Evolutionary conservation across 2,329 filamentous ascomycete species (phyloP).

Genomic region (Colletotrichum horii): DNA sequence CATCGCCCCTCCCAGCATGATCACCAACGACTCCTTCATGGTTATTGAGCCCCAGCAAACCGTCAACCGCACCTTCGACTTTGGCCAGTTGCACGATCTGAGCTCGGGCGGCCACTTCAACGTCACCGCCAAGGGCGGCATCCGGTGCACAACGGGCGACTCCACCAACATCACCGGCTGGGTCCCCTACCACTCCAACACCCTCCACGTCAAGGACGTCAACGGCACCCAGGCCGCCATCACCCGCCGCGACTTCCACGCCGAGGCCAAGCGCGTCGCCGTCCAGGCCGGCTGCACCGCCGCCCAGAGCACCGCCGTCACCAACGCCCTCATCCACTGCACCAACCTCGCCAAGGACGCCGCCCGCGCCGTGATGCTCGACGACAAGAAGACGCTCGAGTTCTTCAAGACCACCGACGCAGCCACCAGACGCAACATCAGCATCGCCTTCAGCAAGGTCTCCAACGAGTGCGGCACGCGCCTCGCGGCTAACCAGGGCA

Average conservation of each 20-base stretch:
- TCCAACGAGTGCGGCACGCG: conserved; percentile 60
- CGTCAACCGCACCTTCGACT: conserved; percentile 54
- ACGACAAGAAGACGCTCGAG: conserved; percentile 50
- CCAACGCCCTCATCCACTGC: conserved; percentile 56
- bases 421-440: conserved; percentile 47
- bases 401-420: conserved; percentile 66
- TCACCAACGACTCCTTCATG: conserved; percentile 48
- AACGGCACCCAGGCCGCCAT: conserved; percentile 58
- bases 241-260: conserved; percentile 47
- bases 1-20: conserved; percentile 43
- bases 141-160: conserved; percentile 55
- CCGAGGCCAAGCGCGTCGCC: conserved; percentile 48
- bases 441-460: conserved; percentile 53
- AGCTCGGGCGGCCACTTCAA: conserved; percentile 53
- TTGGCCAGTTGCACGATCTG: conserved; percentile 56
- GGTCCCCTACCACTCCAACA: conserved; percentile 61
- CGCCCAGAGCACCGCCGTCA: conserved; percentile 42
- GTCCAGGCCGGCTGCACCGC: conserved; percentile 57
- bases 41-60: conserved; percentile 48
- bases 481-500: conserved; percentile 36
- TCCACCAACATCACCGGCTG: conserved; percentile 55
- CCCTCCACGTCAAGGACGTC: conserved; percentile 56
- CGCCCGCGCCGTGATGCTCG: conserved; percentile 20
- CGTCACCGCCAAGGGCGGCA: conserved; percentile 55
- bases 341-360: conserved; percentile 54